A percentile compares a stretch with the other conserved stretches of the same genome.
phyloP scores from a whole-genome alignment of 352 stramenopile genomes.

The Pythium utonaiense region DNA sequence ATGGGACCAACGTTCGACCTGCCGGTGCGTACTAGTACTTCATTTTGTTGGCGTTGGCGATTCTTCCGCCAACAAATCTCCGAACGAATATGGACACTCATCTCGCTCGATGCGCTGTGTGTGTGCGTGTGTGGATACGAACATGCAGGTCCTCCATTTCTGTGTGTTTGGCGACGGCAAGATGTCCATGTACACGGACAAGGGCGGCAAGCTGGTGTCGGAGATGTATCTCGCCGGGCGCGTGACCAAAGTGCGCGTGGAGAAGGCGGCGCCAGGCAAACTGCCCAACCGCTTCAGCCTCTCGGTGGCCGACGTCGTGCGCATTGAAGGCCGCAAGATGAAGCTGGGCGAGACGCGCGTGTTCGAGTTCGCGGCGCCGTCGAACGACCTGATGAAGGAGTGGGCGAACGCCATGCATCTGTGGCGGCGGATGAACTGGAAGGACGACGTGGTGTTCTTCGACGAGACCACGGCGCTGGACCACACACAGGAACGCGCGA shows the following conservation, averaged over 20 bases:
- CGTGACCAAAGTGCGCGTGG: slow-evolving; percentile 75
- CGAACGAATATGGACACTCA: not conserved
- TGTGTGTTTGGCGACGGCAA: slow-evolving; percentile 78
- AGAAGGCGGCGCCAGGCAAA: slow-evolving; percentile 57
- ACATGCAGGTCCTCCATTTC: slow-evolving; percentile 53
- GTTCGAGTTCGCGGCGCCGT: slow-evolving; percentile 69
- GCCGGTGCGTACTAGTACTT: slow-evolving; percentile 42
- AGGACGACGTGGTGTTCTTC: slow-evolving; percentile 86
- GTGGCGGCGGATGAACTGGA: slow-evolving; percentile 86
- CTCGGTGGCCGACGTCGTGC: slow-evolving; percentile 59
- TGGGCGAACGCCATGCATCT: slow-evolving; percentile 82
- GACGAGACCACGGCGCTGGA: slow-evolving; percentile 45
- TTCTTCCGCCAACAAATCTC: not conserved
- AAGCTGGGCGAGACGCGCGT: slow-evolving; percentile 60
- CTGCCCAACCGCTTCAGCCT: slow-evolving; percentile 76
- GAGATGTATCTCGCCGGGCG: slow-evolving; percentile 63
- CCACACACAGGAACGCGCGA: slow-evolving; percentile 55
- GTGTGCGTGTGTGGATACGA: too few relatives aligned
- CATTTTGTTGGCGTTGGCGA: slow-evolving; percentile 1
- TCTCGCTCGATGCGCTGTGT: too few relatives aligned
- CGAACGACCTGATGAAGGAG: slow-evolving; percentile 80
- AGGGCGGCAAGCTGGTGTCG: slow-evolving; percentile 57
- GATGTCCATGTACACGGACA: slow-evolving; percentile 71
- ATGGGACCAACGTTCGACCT: slow-evolving; percentile 42
- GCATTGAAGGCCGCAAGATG: slow-evolving; percentile 75